Evolutionary conservation across 345 rosid species (phyloP), one percentile per base, ranked within the genome.

Genomic region (Draba incana): DNA sequence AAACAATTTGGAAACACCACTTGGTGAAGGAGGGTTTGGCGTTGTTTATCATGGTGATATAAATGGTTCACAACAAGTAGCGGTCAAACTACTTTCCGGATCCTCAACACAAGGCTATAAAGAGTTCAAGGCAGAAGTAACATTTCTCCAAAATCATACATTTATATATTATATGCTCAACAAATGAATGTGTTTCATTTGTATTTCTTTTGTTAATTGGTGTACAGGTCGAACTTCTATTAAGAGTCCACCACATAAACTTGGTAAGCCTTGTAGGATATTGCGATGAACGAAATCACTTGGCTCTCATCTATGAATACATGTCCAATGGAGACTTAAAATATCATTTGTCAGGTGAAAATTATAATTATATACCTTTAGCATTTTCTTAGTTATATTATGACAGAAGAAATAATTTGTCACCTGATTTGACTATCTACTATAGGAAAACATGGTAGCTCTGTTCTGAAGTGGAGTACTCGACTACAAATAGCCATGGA

Each of bases 11-110:
- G 2, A 49, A 14, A 78, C 4, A 39, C 28, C 69, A 3, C 48
- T 79, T 3, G 86, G 86, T 5, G 62, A 77, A 65, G 89, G 85
- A 39, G 83, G 84, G 2, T 83, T 81, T 41, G 89, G 89, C 27
- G 56, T 66, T 3, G 89, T 85, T 1, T 83, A 79, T 56, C 64
- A 46, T 33, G 89, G 85, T 0, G 2, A 2, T 16, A 5, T 81
- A 8, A 1, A 63, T 4, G 33, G 23, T 48, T 46, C 68, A 15
- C 11, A 62, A 2, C 28, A 62, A 49, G 69, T 49, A 35, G 69
- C 56, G 0, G 47, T 64, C 0, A 62, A 65, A 65, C 0, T 65
- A 27, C 70, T 52, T 7, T 50, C 70, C 0, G 4, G 2, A 13
- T 51, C 49, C 25, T 65, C 70, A 25, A 0, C 45, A 49, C 49